Evolutionary conservation across 2,329 filamentous ascomycete genomes (phyloP), one percentile per base, ranked within the genome.

Genomic region (Penicillium freii): DNA sequence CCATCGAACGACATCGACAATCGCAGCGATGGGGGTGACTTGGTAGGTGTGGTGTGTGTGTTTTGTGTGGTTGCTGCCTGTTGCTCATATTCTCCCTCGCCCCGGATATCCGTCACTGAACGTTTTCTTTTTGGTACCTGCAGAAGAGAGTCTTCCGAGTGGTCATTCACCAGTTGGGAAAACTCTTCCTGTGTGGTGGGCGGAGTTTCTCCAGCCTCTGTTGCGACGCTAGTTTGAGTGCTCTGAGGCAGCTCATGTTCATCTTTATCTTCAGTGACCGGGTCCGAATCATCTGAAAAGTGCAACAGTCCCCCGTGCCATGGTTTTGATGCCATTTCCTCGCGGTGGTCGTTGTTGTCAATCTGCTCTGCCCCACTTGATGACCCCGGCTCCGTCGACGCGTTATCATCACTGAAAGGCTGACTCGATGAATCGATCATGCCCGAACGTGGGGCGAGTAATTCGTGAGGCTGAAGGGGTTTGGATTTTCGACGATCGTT

Each of bases 401-500:
- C 57, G 60, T 61, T 67, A 54, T 72, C 71, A 57, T 73, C 68
- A 59, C 66, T 68, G 34, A 56, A 60, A 47, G 50, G 63, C n/a
- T 66, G 67, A 40, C 66, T 69, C 31, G 64, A 64, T 45, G 67
- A 66, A 59, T 70, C 66, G 34, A 66, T 54, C 51, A 60, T 64
- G 53, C 59, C 64, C 46, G 69, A 70, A 42, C 67, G 69, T 29
- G 71, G 76, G 9, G 72, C 71, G 23, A 77, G 85, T 54, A 93
- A 83, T 72, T 94, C 91, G 73, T 92, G 87, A 10, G 88, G 84
- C 29, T 90, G 85, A 38, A 96, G 82, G 46, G 92, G 92, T 66
- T 90, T 88, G 54, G 91, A 91, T 78, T 93, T 95, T 65, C 93
- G 86, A 67, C 93, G 85, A 73, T 95, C 91, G 75, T 95, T 96